These are phyloP conservation scores for Sphagnum tenellum DNA, from an alignment of 225 moss, liverwort and hornwort genomes.

Conservation along the genomic window DNA sequence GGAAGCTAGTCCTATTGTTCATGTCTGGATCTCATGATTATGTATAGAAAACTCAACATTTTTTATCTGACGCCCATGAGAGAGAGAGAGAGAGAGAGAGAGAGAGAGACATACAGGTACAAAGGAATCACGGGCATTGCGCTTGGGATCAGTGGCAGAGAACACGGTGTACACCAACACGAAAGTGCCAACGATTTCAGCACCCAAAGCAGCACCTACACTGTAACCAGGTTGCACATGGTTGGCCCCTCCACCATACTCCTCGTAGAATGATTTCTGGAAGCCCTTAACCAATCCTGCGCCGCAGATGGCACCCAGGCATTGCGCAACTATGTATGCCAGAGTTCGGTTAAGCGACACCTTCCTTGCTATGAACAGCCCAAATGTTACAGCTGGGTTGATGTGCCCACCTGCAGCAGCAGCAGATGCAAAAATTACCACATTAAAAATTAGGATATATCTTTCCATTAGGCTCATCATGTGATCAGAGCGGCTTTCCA, in stretches of 20 bases:
- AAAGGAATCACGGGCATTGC: slow-evolving; percentile 25
- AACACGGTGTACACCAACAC: slow-evolving; percentile 22
- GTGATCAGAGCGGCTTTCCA: not conserved
- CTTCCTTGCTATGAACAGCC: slow-evolving; percentile 18
- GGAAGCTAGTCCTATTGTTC: too few relatives aligned
- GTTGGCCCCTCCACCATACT: slow-evolving; percentile 14
- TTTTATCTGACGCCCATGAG: too few relatives aligned
- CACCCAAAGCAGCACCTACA: slow-evolving; percentile 12
- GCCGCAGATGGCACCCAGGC: slow-evolving; percentile 19
- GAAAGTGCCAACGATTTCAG: slow-evolving; percentile 18
- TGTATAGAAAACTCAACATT: too few relatives aligned
- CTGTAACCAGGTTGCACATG: slow-evolving; percentile 5
- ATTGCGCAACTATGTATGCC: slow-evolving; percentile 14
- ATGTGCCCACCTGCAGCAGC: slow-evolving; percentile 23
- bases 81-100: too few relatives aligned
- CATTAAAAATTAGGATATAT: not conserved
- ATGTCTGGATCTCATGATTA: too few relatives aligned
- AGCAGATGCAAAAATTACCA: not conserved
- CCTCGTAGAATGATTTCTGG: slow-evolving; percentile 7
- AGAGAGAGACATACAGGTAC: slow-evolving; percentile 11
- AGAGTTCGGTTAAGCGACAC: slow-evolving; percentile 18
- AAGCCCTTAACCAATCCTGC: slow-evolving; percentile 14
- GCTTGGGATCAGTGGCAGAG: slow-evolving; percentile 27
- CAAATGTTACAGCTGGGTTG: slow-evolving; percentile 27
- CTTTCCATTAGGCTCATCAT: not conserved